These are phyloP conservation scores for Flammula alnicola DNA, from an alignment of 1,284 basidiomycete genomes.

Conservation along the genomic window DNA sequence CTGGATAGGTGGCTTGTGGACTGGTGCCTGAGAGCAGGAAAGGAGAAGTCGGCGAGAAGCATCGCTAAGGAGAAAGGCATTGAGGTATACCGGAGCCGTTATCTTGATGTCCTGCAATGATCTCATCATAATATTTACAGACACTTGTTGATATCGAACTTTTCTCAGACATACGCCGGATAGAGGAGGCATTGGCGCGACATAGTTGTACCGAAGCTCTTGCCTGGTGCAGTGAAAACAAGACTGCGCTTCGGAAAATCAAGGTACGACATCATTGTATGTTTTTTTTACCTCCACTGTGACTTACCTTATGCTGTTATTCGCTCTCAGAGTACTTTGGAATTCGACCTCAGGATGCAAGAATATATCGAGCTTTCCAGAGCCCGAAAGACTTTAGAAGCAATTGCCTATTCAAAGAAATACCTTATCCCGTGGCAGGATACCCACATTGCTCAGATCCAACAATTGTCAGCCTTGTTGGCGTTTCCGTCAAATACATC, in stretches of 20 bases:
- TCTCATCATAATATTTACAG: conserved; percentile 33
- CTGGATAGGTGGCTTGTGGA: conserved; percentile 93
- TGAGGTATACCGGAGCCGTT: conserved; percentile 52
- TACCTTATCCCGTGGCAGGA: conserved; percentile 85
- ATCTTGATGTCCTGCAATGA: conserved; percentile 11
- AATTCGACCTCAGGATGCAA: conserved; percentile 94
- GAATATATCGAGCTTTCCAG: conserved; percentile 94
- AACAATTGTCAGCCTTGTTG: conserved; percentile 78
- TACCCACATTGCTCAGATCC: conserved; percentile 77
- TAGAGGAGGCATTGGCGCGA: conserved; percentile 78
- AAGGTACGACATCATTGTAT: conserved; percentile 57
- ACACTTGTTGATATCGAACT: conserved; percentile 89
- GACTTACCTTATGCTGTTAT: conserved; percentile 5
- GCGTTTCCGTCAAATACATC: conserved; percentile 71
- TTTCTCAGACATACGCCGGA: conserved; percentile 85
- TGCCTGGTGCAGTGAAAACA: conserved; percentile 97
- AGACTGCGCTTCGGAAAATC: conserved; percentile 87
- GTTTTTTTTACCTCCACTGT: not conserved
- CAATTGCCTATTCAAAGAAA: conserved; percentile 86
- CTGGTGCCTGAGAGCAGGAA: conserved; percentile 82
- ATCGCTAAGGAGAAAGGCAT: conserved; percentile 75
- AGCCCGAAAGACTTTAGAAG: conserved; percentile 67
- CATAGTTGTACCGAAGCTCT: conserved; percentile 89
- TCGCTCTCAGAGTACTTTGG: conserved; percentile 79
- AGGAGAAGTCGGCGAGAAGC: conserved; percentile 61